These are phyloP conservation scores for Chrysoporthe puriensis DNA, from an alignment of 2,329 filamentous ascomycete genomes.

Conservation along the genomic window DNA sequence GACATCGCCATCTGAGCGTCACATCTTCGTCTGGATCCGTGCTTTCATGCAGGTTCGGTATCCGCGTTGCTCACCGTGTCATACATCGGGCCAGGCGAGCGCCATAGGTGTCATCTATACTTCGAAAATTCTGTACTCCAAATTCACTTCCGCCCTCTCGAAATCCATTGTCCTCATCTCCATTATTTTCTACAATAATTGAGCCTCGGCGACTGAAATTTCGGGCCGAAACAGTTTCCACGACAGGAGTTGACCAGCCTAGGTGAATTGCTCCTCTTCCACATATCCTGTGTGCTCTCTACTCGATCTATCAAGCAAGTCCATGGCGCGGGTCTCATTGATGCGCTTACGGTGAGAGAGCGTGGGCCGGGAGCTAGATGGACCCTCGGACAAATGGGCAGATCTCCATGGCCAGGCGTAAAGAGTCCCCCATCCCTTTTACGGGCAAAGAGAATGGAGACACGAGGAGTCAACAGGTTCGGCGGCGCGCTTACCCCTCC, in stretches of 20 bases:
- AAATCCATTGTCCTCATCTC: too few relatives aligned
- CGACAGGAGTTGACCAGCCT: not conserved
- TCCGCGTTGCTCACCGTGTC: not conserved
- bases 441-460: not conserved
- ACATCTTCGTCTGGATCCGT: slow-evolving; percentile 2
- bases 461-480: not conserved
- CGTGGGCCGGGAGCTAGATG: slow-evolving; percentile 11
- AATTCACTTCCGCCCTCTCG: too few relatives aligned
- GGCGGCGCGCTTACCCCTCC: slow-evolving; percentile 15
- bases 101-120: not conserved
- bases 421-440: slow-evolving; percentile 8
- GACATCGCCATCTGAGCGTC: not conserved
- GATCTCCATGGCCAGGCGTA: slow-evolving; percentile 12
- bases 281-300: not conserved
- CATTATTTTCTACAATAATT: not conserved
- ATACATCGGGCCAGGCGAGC: not conserved
- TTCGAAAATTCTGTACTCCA: not conserved
- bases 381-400: slow-evolving; percentile 17
- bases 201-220: not conserved
- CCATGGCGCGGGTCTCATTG: not conserved
- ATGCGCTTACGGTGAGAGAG: slow-evolving; percentile 3
- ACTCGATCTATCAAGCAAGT: not conserved
- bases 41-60: not conserved
- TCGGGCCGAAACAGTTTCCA: not conserved
- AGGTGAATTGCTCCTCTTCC: not conserved